Base-by-base conservation (phyloP, 208 protist genomes). In the Tritrichomonas foetus region DNA sequence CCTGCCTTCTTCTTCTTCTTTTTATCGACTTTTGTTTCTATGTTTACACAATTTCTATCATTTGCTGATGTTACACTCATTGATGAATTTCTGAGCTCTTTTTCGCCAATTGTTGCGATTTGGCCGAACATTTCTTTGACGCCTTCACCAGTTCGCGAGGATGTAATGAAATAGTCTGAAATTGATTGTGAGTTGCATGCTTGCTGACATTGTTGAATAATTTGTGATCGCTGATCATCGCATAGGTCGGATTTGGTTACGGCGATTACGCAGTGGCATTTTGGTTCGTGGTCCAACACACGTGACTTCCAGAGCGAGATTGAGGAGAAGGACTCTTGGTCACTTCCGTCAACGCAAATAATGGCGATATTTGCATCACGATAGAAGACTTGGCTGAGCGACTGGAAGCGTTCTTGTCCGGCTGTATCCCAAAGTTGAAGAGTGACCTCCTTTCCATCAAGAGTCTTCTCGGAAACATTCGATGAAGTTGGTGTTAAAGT, bases 401-500 rank as follows among this genome's bases (percentile, higher is more conserved):
- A 53, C 3, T 57, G 47, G 39, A 57, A 89, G 53, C 47, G 27
- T 89, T 89, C 78, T 57, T 89, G 78, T 22, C 78, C 78, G 57
- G 78, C 78, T 5, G 78, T 89, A 39, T 89, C 78, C 78, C 78
- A 89, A 20, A 89, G 30, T 22, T 53, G 41, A 25, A 89, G 20
- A n/a, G 33, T 13, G 8, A 57, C 78, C 20, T 0, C 2, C 39
- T 89, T 14, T 11, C 78, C 78, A 50, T 57, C 50, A 11, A 47
- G 27, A 30, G 74, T 50, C 25, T 47, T 49, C 3, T n/a, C 74
- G 8, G 25, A 3, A 30, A 20, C n/a, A 49, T 25, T 25, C 0
- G 41, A 82, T 50, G n/a, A 50, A 82, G n/a, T 36, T 82, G 74
- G 74, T 53, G 74, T 50, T 27, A 82, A 25, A n/a, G 74, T 82